These are phyloP conservation scores for Marasmius sp. DNA, from an alignment of 1,284 basidiomycete species.

Conservation along the genomic window DNA sequence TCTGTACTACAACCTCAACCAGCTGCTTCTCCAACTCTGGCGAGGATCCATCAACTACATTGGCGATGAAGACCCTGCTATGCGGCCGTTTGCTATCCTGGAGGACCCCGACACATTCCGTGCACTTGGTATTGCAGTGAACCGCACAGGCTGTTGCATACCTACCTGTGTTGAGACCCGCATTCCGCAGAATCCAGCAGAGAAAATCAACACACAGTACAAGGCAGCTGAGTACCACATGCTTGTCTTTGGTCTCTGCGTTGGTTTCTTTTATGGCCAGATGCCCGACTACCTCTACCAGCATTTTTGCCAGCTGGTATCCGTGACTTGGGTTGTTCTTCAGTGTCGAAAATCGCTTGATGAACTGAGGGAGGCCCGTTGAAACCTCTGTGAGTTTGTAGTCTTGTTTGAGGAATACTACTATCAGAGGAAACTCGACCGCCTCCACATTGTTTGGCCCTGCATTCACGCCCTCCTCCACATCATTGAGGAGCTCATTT, in stretches of 20 bases:
- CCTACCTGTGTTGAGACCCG: slow-evolving; percentile 23
- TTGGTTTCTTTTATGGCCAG: too few species aligned
- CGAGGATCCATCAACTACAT: slow-evolving; percentile 20
- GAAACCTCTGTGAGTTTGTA: slow-evolving; percentile 4
- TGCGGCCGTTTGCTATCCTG: slow-evolving; percentile 31
- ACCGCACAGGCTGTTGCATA: slow-evolving; percentile 22
- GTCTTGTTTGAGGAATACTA: slow-evolving; percentile 21
- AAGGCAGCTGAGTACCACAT: slow-evolving; percentile 24
- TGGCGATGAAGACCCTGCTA: slow-evolving; percentile 8
- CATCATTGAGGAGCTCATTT: slow-evolving; percentile 13
- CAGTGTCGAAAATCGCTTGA: slow-evolving; percentile 9
- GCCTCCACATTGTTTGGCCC: slow-evolving; percentile 23
- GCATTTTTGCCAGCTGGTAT: too few species aligned
- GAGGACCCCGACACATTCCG: slow-evolving; percentile 17
- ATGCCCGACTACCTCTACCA: too few species aligned
- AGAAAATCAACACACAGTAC: slow-evolving; percentile 26
- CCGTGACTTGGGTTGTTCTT: slow-evolving; percentile 13
- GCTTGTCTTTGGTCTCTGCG: slow-evolving; percentile 22
- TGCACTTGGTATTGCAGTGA: slow-evolving; percentile 25
- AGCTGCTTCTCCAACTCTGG: slow-evolving; percentile 26
- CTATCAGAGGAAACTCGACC: slow-evolving; percentile 12
- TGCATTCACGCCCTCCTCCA: slow-evolving; percentile 17
- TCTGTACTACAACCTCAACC: slow-evolving; percentile 21
- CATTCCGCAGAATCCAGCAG: slow-evolving; percentile 23
- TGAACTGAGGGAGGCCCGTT: slow-evolving; percentile 7